phyloP scores from a whole-genome alignment of 371 early-diverging fungal genomes.

The Apophysomyces ossiformis region DNA sequence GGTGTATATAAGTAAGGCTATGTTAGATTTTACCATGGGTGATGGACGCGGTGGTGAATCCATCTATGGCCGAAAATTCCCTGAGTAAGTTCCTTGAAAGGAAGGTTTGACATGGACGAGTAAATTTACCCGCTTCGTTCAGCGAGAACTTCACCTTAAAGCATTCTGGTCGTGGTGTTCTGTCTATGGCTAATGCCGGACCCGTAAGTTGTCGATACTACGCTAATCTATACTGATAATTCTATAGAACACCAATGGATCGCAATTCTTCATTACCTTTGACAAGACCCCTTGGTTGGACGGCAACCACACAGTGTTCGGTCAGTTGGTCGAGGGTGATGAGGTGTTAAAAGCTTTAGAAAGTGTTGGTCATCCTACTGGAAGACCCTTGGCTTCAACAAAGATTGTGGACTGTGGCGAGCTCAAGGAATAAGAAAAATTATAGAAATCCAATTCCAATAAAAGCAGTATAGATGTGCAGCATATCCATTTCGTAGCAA shows the following conservation, averaged over 20 bases:
- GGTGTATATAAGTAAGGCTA: background rate
- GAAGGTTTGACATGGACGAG: background rate
- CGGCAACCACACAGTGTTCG: constrained; percentile 90
- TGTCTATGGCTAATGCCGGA: constrained; percentile 99
- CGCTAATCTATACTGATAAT: background rate
- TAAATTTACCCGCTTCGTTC: constrained; percentile 13
- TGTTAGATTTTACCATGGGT: constrained; percentile 83
- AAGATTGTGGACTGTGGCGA: constrained; percentile 85
- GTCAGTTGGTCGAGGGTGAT: constrained; percentile 82
- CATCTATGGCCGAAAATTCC: constrained; percentile 95
- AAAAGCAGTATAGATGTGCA: background rate
- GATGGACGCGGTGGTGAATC: constrained; percentile 96
- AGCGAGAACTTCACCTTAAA: constrained; percentile 96
- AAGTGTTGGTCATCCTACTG: constrained; percentile 68
- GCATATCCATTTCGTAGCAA: background rate
- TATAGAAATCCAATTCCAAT: too few relatives aligned
- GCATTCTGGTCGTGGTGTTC: constrained; percentile 79
- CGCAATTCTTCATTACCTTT: constrained; percentile 95
- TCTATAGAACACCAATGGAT: constrained; percentile 88
- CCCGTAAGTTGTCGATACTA: constrained; percentile 43
- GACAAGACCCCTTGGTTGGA: constrained; percentile 83
- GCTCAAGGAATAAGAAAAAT: constrained; percentile 46
- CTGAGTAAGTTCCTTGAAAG: constrained; percentile 65
- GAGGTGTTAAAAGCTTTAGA: constrained; percentile 87
- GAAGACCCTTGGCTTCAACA: constrained; percentile 68